phyloP scores from a whole-genome alignment of 495 filamentous ascomycete genomes.

The Penicillium atrosanguineum region DNA sequence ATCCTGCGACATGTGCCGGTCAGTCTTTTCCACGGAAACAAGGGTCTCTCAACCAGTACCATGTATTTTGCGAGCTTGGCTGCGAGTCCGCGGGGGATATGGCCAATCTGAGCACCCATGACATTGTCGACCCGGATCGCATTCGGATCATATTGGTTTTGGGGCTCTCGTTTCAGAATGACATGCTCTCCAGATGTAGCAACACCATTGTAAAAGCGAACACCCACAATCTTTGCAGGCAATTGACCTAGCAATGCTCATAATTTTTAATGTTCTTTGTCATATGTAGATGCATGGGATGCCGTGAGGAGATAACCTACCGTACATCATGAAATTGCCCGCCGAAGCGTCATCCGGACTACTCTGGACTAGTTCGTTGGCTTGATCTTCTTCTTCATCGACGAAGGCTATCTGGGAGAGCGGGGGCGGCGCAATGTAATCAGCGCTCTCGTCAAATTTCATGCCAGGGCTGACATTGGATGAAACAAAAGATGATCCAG shows the following conservation, averaged over 20 bases:
- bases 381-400: conserved; percentile 42
- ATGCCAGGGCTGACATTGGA: conserved; percentile 18
- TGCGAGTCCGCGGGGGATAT: conserved; percentile 65
- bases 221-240: conserved; percentile 73
- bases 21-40: neutral
- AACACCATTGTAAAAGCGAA: conserved; percentile 72
- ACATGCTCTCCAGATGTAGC: conserved; percentile 73
- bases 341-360: conserved; percentile 44
- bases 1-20: conserved; percentile 42
- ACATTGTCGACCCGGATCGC: conserved; percentile 81
- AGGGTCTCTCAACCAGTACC: conserved; percentile 28
- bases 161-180: conserved; percentile 62
- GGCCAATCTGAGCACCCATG: conserved; percentile 74
- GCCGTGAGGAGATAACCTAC: conserved; percentile 18
- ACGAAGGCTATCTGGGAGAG: conserved; percentile 26
- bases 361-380: conserved; percentile 27
- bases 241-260: conserved; percentile 25
- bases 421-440: conserved; percentile 36
- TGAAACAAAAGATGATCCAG: neutral
- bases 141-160: conserved; percentile 73
- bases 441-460: conserved; percentile 33
- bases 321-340: conserved; percentile 50
- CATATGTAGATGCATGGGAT: neutral
- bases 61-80: conserved; percentile 73
- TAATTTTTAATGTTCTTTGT: neutral